These are phyloP conservation scores for Uncinocarpus reesii DNA, from an alignment of 2,329 filamentous ascomycete genomes.

Conservation along the genomic window DNA sequence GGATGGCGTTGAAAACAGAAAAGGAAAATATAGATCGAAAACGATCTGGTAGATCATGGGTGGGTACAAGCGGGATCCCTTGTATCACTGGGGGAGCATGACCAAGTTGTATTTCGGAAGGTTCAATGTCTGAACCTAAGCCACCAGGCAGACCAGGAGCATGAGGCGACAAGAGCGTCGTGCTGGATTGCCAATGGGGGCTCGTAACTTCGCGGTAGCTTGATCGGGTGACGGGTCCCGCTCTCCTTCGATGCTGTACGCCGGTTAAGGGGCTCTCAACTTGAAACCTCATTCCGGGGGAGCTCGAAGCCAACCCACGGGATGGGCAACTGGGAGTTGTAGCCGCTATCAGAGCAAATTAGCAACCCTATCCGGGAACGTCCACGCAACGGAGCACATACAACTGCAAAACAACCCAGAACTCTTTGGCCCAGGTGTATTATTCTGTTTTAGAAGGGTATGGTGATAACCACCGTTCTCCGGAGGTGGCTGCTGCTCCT, in stretches of 20 bases:
- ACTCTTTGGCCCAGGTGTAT: conserved; percentile 12
- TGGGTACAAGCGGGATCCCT: conserved; percentile 51
- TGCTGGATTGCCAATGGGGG: conserved; percentile 11
- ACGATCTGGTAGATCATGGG: conserved; percentile 55
- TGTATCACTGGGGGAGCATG: conserved; percentile 41
- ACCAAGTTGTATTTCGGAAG: conserved; percentile 21
- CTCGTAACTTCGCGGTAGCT: background rate
- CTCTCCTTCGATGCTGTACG: conserved; percentile 18
- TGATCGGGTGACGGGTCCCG: background rate
- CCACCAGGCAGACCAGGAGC: background rate
- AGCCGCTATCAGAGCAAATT: conserved; percentile 10
- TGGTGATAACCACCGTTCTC: background rate
- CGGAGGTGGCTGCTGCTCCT: conserved; percentile 3
- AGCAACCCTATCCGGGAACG: background rate
- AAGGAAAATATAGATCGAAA: conserved; percentile 63
- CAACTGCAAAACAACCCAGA: conserved; percentile 26
- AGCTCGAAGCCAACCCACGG: conserved; percentile 23
- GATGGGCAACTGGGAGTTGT: conserved; percentile 19
- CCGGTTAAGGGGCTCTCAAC: conserved; percentile 28
- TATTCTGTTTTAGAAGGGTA: background rate
- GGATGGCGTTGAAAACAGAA: conserved; percentile 67
- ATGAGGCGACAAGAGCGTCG: conserved; percentile 3
- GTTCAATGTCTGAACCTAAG: conserved; percentile 4
- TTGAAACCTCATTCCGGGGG: conserved; percentile 21
- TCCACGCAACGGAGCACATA: conserved; percentile 16